These are phyloP conservation scores for Ramaria rubella DNA, from an alignment of 768 basidiomycete species.

Conservation along the genomic window DNA sequence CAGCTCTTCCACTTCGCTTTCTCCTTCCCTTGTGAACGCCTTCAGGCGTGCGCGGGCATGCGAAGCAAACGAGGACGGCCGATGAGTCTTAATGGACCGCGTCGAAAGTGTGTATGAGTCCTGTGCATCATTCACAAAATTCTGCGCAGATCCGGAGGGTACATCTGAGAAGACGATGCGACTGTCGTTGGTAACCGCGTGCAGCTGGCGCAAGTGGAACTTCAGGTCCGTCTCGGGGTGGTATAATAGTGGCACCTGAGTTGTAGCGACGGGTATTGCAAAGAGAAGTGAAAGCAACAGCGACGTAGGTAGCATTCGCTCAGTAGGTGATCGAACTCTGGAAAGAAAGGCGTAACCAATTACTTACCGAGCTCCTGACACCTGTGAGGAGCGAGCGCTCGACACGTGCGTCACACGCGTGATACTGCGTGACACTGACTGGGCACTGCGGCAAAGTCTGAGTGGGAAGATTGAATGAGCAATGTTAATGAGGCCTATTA, in stretches of 20 bases:
- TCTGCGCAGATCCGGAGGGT: conserved; percentile 24
- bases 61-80: conserved; percentile 37
- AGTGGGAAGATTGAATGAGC: too few species aligned
- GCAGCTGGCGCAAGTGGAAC: conserved; percentile 62
- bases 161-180: conserved; percentile 55
- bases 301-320: background rate
- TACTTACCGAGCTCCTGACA: background rate
- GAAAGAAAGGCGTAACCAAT: background rate
- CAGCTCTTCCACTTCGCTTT: conserved; percentile 34
- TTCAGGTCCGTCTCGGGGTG: conserved; percentile 24
- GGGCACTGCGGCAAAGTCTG: too few species aligned
- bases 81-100: conserved; percentile 33
- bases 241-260: background rate
- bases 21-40: conserved; percentile 22
- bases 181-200: conserved; percentile 48
- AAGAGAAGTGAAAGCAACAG: background rate
- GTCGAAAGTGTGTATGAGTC: conserved; percentile 40
- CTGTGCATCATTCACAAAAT: conserved; percentile 16
- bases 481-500: too few species aligned
- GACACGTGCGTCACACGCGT: too few species aligned
- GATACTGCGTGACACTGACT: too few species aligned
- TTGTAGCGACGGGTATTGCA: background rate
- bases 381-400: background rate
- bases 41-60: conserved; percentile 30
- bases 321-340: background rate